phyloP scores from a whole-genome alignment of 2,329 filamentous ascomycete species.

The Ceratocystis eucalypticola region DNA sequence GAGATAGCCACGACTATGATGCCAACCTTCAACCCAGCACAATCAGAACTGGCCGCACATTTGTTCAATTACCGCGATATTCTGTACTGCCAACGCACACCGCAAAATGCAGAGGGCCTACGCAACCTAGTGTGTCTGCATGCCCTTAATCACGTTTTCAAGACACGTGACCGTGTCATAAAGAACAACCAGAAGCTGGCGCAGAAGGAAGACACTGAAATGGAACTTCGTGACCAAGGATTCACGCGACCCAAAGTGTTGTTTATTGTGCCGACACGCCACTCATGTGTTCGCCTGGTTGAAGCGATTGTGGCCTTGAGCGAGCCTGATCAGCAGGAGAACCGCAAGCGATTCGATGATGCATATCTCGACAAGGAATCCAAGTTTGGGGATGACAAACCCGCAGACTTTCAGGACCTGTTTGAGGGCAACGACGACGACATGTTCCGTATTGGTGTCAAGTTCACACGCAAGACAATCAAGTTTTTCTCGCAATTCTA shows the following conservation, averaged over 20 bases:
- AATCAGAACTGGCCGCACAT: slow-evolving; percentile 53
- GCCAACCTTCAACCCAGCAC: slow-evolving; percentile 44
- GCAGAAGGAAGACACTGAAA: slow-evolving; percentile 47
- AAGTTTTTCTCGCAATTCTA: slow-evolving; percentile 95
- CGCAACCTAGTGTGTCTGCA: slow-evolving; percentile 67
- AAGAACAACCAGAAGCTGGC: slow-evolving; percentile 79
- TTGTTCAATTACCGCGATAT: slow-evolving; percentile 76
- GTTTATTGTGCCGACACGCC: slow-evolving; percentile 75
- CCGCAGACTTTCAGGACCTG: slow-evolving; percentile 74
- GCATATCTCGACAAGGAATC: slow-evolving; percentile 55
- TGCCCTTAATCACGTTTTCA: slow-evolving; percentile 81
- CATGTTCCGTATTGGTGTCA: slow-evolving; percentile 90
- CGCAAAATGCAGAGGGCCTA: slow-evolving; percentile 53
- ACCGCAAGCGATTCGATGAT: slow-evolving; percentile 83
- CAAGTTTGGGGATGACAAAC: slow-evolving; percentile 57
- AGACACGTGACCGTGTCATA: slow-evolving; percentile 81
- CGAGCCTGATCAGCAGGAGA: slow-evolving; percentile 82
- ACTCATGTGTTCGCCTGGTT: slow-evolving; percentile 68
- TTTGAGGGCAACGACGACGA: slow-evolving; percentile 95
- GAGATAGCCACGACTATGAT: slow-evolving; percentile 41
- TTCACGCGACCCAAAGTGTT: slow-evolving; percentile 91
- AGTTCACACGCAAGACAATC: slow-evolving; percentile 89
- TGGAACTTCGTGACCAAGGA: slow-evolving; percentile 80
- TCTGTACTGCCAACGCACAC: slow-evolving; percentile 58
- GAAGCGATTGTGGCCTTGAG: slow-evolving; percentile 64